Percentiles rank a stretch among this genome's conserved stretches.
These are phyloP conservation scores for Lactuca sativa DNA, from an alignment of 129 eudicot species.

Conservation along the genomic window DNA sequence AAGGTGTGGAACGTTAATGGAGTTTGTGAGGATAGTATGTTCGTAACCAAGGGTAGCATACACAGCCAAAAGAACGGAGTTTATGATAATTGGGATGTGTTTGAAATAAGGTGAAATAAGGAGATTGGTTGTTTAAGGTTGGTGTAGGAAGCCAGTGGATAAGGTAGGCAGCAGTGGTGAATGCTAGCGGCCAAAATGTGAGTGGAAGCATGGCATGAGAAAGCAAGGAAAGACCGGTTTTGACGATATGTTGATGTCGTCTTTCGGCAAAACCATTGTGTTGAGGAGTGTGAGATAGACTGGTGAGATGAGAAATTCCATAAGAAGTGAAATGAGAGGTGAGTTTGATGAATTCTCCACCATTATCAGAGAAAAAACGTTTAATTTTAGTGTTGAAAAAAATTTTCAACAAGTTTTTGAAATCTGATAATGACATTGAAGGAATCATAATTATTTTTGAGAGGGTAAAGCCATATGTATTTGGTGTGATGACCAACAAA, in stretches of 20 bases:
- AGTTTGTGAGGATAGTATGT: conserved; percentile 12
- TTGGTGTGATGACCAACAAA: not conserved
- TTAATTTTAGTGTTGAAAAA: conserved; percentile 2
- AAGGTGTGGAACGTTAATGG: not conserved
- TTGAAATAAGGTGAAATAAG: not conserved
- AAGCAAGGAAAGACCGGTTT: not conserved
- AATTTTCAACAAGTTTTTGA: conserved; percentile 12
- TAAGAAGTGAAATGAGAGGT: not conserved
- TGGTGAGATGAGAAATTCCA: conserved; percentile 8
- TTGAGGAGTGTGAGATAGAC: conserved; percentile 13
- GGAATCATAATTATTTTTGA: conserved; percentile 5
- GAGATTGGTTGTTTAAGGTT: conserved; percentile 7
- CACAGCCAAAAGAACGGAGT: conserved; percentile 13
- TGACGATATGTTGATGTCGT: conserved; percentile 11
- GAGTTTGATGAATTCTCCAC: no score
- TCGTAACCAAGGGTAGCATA: conserved; percentile 14
- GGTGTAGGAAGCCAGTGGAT: not conserved
- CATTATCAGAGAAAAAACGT: not conserved
- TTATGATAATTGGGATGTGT: conserved; percentile 13
- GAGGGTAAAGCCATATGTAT: conserved; percentile 3
- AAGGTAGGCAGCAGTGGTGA: not conserved
- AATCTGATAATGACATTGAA: not conserved
- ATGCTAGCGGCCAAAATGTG: conserved; percentile 6
- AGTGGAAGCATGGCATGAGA: conserved; percentile 6
- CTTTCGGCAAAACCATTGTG: conserved; percentile 15